phyloP scores from a whole-genome alignment of 768 basidiomycete species.

The Suillus sp. region DNA sequence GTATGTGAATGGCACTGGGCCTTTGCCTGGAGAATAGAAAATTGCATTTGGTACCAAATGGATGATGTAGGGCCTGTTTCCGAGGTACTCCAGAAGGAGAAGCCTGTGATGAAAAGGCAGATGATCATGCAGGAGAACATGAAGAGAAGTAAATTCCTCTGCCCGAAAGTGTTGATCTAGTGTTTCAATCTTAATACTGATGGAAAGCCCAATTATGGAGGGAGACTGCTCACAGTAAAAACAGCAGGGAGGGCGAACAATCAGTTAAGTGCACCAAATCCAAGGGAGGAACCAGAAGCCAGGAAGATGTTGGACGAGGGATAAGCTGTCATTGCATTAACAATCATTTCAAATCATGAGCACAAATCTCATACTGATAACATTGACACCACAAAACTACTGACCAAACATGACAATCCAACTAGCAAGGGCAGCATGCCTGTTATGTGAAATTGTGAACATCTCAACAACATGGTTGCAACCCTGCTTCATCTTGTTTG shows the following conservation, averaged over 20 bases:
- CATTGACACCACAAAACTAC: conserved; percentile 85
- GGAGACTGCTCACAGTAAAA: conserved; percentile 44
- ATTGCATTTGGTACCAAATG: conserved; percentile 30
- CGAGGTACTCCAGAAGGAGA: conserved; percentile 52
- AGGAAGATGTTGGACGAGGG: conserved; percentile 80
- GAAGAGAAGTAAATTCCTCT: conserved; percentile 72
- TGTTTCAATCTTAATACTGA: conserved; percentile 23
- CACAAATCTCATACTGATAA: conserved; percentile 38
- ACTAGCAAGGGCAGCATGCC: conserved; percentile 62
- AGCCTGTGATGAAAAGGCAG: conserved; percentile 73
- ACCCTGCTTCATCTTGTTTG: conserved; percentile 57
- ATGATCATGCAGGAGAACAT: conserved; percentile 84
- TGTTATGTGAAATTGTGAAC: conserved; percentile 76
- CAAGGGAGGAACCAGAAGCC: conserved; percentile 62
- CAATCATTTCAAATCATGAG: neutral
- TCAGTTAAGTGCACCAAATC: conserved; percentile 69
- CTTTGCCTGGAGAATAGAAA: conserved; percentile 85
- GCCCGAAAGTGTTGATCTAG: conserved; percentile 73
- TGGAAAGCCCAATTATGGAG: conserved; percentile 15
- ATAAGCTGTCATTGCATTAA: conserved; percentile 49
- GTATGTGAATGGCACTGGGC: conserved; percentile 90
- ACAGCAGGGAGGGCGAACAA: conserved; percentile 70
- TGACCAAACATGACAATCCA: conserved; percentile 78
- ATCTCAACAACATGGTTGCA: conserved; percentile 63
- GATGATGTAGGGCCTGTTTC: conserved; percentile 33